phyloP scores from a whole-genome alignment of 805 yeast genomes.

The Lipomyces sp. region DNA sequence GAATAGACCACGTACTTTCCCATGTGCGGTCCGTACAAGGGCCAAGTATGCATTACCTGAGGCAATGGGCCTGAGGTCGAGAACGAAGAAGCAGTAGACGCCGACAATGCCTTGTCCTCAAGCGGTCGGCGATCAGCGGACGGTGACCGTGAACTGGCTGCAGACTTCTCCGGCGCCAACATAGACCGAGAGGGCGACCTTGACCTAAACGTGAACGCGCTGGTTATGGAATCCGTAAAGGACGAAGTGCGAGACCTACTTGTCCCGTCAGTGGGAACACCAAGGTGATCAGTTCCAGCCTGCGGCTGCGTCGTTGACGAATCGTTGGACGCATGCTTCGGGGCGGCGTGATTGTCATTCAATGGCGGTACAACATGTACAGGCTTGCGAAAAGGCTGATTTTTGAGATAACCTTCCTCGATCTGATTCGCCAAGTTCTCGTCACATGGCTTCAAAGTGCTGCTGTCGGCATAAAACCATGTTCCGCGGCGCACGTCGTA shows the following conservation, averaged over 20 bases:
- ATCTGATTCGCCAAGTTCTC: constrained; percentile 51
- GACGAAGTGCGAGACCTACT: constrained; percentile 11
- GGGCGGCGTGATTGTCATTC: not conserved
- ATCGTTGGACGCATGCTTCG: not conserved
- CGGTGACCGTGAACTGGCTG: not conserved
- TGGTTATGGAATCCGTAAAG: constrained; percentile 21
- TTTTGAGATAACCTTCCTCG: constrained; percentile 52
- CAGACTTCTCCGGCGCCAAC: not conserved
- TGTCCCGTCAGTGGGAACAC: not conserved
- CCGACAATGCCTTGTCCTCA: not conserved
- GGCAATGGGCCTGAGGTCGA: constrained; percentile 2
- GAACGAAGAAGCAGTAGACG: not conserved
- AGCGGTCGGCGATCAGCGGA: constrained; percentile 4
- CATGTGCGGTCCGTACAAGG: constrained; percentile 30
- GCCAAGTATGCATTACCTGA: constrained; percentile 21
- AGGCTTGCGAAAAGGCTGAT: constrained; percentile 39
- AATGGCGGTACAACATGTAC: not conserved
- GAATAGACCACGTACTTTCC: constrained; percentile 31
- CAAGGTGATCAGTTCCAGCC: not conserved
- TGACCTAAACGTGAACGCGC: constrained; percentile 20
- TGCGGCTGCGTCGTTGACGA: not conserved
- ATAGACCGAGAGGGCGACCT: constrained; percentile 11
- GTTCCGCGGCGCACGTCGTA: constrained; percentile 80
- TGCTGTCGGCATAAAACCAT: constrained; percentile 63
- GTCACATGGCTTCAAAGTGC: constrained; percentile 48